Base-by-base conservation (phyloP, 108 stramenopile genomes). In the Fragilaria crotonensis region DNA sequence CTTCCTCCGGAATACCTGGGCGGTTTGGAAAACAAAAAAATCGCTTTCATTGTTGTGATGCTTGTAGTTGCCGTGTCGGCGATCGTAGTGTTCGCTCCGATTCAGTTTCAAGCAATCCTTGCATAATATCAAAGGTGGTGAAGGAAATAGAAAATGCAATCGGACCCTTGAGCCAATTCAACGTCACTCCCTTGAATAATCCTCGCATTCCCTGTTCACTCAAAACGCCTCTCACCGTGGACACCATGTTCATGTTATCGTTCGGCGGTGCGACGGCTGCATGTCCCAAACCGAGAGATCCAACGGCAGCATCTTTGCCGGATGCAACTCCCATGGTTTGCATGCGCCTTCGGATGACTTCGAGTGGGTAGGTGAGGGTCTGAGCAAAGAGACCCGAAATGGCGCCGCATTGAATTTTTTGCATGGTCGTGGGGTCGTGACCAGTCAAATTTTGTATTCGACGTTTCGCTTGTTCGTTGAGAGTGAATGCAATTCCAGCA, bases 131-230 rank as follows among this genome's bases (percentile, higher is more conserved):
- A 69, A 95, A 99, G 3, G 84, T 75, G 7, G 96, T 96, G 61
- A 99, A 99, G 75, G 87, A 89, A 29, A 97, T 97, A 30, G 83
- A 76, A 59, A 96, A 93, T 11, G 93, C 93, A 63, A 99, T 73
- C 0, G 98, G 98, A 23, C 96, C 98, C 62, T 97, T 97, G 26
- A 97, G 70, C 98, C 96, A 97, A 77, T 99, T 99, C 87, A 99
- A 78, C 33, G 67, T 73, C 14, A 99, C 89, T n/a, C 98, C 98
- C 64, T 95, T 95, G 70, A 86, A 96, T 30, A 98, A 87, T 0
- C 95, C 95, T 20, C 90, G 62, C 0, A 90, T 49, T 4, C 94
- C 95, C 62, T 96, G 94, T 64, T 96, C 95, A 36, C 70, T 54
- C 28, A 85, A 78, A 14, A 96, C 71, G 18, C 80, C 77, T 59